These are phyloP conservation scores for Cyberlindnera bimundalis DNA, from an alignment of 805 yeast genomes.

Conservation along the genomic window DNA sequence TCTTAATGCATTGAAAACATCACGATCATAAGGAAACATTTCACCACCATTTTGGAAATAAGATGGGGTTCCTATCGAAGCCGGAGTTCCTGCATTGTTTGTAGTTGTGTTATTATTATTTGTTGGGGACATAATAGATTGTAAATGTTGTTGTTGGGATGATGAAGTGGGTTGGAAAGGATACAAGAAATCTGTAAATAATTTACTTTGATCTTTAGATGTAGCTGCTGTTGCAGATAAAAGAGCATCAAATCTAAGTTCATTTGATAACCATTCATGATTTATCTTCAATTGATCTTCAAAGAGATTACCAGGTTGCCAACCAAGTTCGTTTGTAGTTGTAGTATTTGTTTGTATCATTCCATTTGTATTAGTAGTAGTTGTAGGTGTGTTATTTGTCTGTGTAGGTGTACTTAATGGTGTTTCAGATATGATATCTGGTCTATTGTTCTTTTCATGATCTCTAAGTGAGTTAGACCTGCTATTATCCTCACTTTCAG, in stretches of 20 bases:
- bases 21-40: slow-evolving; percentile 22
- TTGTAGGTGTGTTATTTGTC: neutral
- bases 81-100: neutral
- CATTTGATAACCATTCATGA: slow-evolving; percentile 64
- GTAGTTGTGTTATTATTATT: neutral
- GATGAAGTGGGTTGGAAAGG: slow-evolving; percentile 15
- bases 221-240: slow-evolving; percentile 66
- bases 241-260: slow-evolving; percentile 66
- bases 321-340: slow-evolving; percentile 1
- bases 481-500: slow-evolving; percentile 8
- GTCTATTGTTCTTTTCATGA: neutral
- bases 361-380: neutral
- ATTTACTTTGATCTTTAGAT: slow-evolving; percentile 49
- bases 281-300: slow-evolving; percentile 17
- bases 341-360: neutral
- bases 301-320: slow-evolving; percentile 18
- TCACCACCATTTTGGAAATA: slow-evolving; percentile 6
- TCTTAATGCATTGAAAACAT: slow-evolving; percentile 27
- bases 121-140: neutral
- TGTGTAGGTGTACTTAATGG: neutral
- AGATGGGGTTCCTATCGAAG: neutral
- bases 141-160: neutral
- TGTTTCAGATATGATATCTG: neutral
- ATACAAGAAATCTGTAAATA: slow-evolving; percentile 52
- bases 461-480: slow-evolving; percentile 16